Evolutionary conservation across 805 yeast species (phyloP), one percentile per base, ranked within the genome.

Genomic region (Debaryomyces castellii): DNA sequence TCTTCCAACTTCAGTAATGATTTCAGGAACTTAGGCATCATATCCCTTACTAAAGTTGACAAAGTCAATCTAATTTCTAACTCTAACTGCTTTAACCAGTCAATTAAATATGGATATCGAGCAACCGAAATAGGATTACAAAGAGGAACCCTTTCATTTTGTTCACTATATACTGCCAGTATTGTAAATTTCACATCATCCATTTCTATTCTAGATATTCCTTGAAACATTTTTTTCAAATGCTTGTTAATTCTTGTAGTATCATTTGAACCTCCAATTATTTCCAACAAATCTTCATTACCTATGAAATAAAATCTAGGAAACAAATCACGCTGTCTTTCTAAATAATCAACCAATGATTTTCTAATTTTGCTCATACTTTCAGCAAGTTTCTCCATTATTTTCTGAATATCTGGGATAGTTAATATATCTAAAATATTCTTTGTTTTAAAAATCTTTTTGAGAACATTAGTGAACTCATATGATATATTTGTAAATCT

Each of bases 291-390:
- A 59, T 92, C 97, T 48, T 90, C 96, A 59, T 92, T 92, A 5
- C 97, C 97, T 22, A 92, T 67, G 58, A 92, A 91, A 56, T 85
- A 90, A 45, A 90, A 84, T 39, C 97, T 73, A 1, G 96, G 91
- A 55, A 86, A 92, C 1, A 73, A 48, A 35, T 78, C 84, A 50
- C 98, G 69, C 59, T 91, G 96, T 32, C 77, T 78, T 53, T 91
- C 97, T 25, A 92, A 68, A 59, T 83, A 92, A 7, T 88, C 92
- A 10, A 82, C 73, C 11, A 92, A 69, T 0, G 96, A 83, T 43
- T 75, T 78, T 38, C 83, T 76, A 1, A 89, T 77, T 50, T 74
- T 80, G 4, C 52, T 54, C 24, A 91, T 67, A n/a, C 84, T 74
- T 0, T 82, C 87, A 3, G 73, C 57, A 2, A 81, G 55, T 36